phyloP scores from a whole-genome alignment of 441 rosid species.

The Pelargonium cotyledonis region DNA sequence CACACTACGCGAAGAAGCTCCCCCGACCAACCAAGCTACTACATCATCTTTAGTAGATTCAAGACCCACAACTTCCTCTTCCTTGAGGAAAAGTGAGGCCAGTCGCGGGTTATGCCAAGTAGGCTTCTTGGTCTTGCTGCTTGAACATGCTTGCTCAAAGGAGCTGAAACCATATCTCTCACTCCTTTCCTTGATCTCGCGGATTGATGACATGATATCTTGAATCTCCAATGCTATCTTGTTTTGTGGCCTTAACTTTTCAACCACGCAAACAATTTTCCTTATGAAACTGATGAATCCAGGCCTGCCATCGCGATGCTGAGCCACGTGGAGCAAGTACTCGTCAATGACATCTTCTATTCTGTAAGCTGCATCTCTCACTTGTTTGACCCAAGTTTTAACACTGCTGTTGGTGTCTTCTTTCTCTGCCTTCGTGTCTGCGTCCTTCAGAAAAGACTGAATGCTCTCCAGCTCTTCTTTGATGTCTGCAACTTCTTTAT shows the following conservation, averaged over 20 bases:
- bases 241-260: background rate
- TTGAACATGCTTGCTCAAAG: background rate
- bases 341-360: slow-evolving; percentile 2
- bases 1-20: slow-evolving; percentile 17
- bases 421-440: slow-evolving; percentile 6
- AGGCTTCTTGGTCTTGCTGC: background rate
- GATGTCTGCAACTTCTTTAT: background rate
- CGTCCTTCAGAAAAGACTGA: slow-evolving; percentile 5
- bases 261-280: background rate
- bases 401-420: background rate
- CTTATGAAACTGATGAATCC: background rate
- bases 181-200: background rate
- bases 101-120: slow-evolving; percentile 9
- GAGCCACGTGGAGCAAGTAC: background rate
- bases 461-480: background rate
- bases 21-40: slow-evolving; percentile 14
- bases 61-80: slow-evolving; percentile 26
- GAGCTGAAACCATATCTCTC: background rate
- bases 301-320: background rate
- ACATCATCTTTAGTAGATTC: slow-evolving; percentile 15
- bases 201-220: background rate
- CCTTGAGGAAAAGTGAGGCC: slow-evolving; percentile 18
- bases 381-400: slow-evolving; percentile 1
- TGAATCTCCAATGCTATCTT: background rate
- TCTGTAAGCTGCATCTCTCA: slow-evolving; percentile 9